phyloP scores from a whole-genome alignment of 2,329 filamentous ascomycete species.

The Ophiostoma sp. region DNA sequence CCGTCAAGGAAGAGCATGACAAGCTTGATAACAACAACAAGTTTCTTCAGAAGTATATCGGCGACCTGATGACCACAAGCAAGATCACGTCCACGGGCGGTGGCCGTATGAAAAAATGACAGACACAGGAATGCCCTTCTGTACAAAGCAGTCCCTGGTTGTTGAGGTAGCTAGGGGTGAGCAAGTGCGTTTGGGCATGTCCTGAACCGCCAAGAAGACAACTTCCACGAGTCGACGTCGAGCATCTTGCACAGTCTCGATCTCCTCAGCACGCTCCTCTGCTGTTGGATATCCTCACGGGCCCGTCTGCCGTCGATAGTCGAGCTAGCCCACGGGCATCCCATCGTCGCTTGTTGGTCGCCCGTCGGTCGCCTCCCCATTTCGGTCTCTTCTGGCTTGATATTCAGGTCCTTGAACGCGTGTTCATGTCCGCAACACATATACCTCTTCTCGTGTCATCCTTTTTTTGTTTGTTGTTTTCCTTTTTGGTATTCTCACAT shows the following conservation, averaged over 20 bases:
- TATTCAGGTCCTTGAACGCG: background rate
- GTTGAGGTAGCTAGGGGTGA: too few species aligned
- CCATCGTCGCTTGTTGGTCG: too few species aligned
- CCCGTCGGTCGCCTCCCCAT: too few species aligned
- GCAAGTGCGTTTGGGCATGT: too few species aligned
- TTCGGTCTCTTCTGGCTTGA: too few species aligned
- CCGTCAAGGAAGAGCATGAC: conserved; percentile 89
- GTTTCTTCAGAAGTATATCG: conserved; percentile 96
- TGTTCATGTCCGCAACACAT: background rate
- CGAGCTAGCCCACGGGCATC: background rate
- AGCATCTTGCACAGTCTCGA: too few species aligned
- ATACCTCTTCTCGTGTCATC: background rate
- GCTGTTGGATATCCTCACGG: background rate
- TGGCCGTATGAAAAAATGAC: conserved; percentile 50
- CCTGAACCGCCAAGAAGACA: too few species aligned
- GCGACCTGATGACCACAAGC: conserved; percentile 84
- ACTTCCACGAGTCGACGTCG: too few species aligned
- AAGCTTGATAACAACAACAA: conserved; percentile 96
- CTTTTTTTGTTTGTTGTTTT: background rate
- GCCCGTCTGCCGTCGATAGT: background rate
- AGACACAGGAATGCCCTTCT: background rate
- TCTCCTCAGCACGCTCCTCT: background rate
- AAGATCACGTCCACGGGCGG: conserved; percentile 58
- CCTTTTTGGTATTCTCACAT: conserved; percentile 5
- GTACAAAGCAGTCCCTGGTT: background rate